A percentile compares a stretch with the other conserved stretches of the same genome.
These are phyloP conservation scores for Mucor piriformis DNA, from an alignment of 371 early-diverging fungal species.

Conservation along the genomic window DNA sequence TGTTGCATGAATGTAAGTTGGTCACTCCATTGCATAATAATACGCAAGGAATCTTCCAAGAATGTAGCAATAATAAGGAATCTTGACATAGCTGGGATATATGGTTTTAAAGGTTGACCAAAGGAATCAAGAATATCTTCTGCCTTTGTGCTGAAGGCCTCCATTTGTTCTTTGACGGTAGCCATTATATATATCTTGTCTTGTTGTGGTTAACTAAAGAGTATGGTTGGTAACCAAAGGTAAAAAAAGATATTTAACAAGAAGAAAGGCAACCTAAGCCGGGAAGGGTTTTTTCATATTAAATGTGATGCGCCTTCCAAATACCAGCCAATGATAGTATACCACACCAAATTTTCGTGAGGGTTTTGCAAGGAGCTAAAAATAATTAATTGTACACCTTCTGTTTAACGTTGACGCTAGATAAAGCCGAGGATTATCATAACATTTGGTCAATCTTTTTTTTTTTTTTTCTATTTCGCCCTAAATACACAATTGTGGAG, in stretches of 20 bases:
- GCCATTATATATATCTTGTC: constrained; percentile 17
- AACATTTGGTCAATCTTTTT: too few species aligned
- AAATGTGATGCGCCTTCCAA: neutral
- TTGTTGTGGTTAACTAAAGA: neutral
- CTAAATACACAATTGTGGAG: too few species aligned
- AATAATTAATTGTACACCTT: too few species aligned
- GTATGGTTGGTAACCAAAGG: neutral
- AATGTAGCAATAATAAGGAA: constrained; percentile 94
- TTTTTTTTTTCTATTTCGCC: too few species aligned
- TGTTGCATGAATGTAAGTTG: constrained; percentile 83
- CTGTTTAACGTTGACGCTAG: too few species aligned
- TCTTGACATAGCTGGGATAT: constrained; percentile 87
- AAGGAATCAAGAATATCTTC: constrained; percentile 80
- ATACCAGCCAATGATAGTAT: neutral
- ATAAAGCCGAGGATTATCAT: too few species aligned
- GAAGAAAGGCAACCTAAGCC: neutral
- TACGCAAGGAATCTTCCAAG: constrained; percentile 91
- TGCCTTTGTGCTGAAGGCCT: constrained; percentile 50
- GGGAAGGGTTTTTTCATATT: neutral
- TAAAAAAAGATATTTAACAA: constrained; percentile 1
- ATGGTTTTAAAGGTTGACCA: constrained; percentile 87
- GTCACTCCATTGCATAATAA: constrained; percentile 85
- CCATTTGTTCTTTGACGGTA: constrained; percentile 34
- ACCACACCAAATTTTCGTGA: constrained; percentile 1
- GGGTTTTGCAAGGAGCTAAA: neutral